phyloP scores from a whole-genome alignment of 768 basidiomycete genomes.

The Filobasidium floriforme region DNA sequence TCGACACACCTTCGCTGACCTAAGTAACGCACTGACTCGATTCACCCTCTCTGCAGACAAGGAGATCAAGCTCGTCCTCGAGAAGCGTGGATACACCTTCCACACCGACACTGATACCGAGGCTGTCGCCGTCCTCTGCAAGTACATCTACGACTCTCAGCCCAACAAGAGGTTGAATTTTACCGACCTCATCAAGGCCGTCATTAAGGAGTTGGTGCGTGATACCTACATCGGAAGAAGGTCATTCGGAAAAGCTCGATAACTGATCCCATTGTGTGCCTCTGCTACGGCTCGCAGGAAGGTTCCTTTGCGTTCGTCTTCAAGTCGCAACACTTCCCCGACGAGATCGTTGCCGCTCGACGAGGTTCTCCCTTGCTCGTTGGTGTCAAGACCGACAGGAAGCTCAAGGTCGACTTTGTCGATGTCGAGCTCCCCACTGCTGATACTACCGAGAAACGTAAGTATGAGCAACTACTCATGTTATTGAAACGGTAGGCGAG shows the following conservation, averaged over 20 bases:
- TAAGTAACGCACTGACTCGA: too few species aligned
- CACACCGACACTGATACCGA: constrained; percentile 96
- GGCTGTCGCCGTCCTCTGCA: constrained; percentile 87
- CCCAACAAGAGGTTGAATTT: constrained; percentile 77
- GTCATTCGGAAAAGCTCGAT: neutral
- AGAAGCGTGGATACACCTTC: constrained; percentile 91
- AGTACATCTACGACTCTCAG: constrained; percentile 93
- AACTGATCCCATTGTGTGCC: neutral
- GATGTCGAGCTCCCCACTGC: constrained; percentile 85
- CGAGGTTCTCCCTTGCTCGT: constrained; percentile 93
- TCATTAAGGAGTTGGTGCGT: constrained; percentile 76
- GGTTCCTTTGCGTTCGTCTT: constrained; percentile 99
- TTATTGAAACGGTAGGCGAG: neutral
- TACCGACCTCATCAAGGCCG: constrained; percentile 85
- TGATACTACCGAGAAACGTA: constrained; percentile 21
- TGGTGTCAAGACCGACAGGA: constrained; percentile 99
- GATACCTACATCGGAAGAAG: neutral
- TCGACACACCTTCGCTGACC: neutral
- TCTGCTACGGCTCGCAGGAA: constrained; percentile 50
- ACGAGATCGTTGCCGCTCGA: constrained; percentile 89
- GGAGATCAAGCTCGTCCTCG: constrained; percentile 82
- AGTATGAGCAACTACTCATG: neutral
- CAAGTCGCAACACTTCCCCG: constrained; percentile 92
- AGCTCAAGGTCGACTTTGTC: constrained; percentile 98
- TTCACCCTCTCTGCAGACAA: constrained; percentile 40